Percentiles rank a stretch among this genome's conserved stretches.
Conservation (phyloP, 2,329 filamentous ascomycete genomes). For the Didymella segeticola region DNA sequence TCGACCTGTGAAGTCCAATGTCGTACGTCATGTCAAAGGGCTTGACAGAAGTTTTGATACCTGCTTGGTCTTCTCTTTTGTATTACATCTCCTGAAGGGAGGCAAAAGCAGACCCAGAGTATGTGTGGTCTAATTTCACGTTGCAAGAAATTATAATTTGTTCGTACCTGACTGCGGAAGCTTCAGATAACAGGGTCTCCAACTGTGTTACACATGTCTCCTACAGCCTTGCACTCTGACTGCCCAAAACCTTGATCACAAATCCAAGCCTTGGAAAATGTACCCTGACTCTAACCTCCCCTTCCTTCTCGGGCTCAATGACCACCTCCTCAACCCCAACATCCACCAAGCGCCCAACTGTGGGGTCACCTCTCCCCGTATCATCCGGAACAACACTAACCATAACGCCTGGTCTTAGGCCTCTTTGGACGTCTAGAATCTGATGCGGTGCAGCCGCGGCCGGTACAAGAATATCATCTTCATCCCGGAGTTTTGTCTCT, state of each 20-base stretch:
- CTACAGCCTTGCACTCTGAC: too few relatives aligned
- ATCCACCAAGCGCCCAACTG: conserved; percentile 45
- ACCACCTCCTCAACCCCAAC: conserved; percentile 52
- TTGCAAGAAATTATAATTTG: too few relatives aligned
- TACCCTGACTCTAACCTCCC: conserved; percentile 44
- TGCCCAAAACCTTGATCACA: conserved; percentile 44
- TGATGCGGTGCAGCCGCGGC: not conserved
- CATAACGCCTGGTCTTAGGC: conserved; percentile 37
- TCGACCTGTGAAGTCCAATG: too few relatives aligned
- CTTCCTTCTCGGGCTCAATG: conserved; percentile 41
- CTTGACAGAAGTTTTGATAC: too few relatives aligned
- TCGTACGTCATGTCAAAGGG: too few relatives aligned
- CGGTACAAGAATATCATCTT: not conserved
- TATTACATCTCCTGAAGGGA: too few relatives aligned
- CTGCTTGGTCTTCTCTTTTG: too few relatives aligned
- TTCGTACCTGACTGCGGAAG: too few relatives aligned
- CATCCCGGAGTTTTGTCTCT: not conserved
- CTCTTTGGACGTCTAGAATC: conserved; percentile 22
- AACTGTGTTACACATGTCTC: too few relatives aligned
- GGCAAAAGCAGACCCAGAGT: too few relatives aligned
- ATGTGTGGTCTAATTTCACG: too few relatives aligned
- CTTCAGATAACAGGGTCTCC: too few relatives aligned
- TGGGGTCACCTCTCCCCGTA: conserved; percentile 49
- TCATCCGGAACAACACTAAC: conserved; percentile 51
- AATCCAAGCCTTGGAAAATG: conserved; percentile 53